These are phyloP conservation scores for Lentinula guzmanii DNA, from an alignment of 768 basidiomycete genomes.

Conservation along the genomic window DNA sequence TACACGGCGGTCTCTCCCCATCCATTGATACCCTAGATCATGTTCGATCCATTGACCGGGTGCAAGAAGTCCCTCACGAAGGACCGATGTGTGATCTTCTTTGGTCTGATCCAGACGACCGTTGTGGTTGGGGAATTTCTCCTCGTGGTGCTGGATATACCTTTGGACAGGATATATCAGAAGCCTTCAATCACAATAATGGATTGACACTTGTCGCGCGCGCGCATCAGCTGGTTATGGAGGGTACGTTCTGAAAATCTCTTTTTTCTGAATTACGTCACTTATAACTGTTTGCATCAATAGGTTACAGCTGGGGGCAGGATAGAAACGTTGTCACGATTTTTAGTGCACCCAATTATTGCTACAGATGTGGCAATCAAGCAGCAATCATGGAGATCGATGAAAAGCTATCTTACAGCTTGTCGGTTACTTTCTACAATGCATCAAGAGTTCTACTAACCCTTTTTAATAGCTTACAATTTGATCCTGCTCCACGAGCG, in stretches of 20 bases:
- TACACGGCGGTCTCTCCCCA: slow-evolving; percentile 95
- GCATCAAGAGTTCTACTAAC: background rate
- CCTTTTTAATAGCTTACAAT: slow-evolving; percentile 75
- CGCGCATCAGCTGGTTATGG: slow-evolving; percentile 95
- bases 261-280: background rate
- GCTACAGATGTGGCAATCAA: slow-evolving; percentile 99
- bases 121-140: slow-evolving; percentile 99
- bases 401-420: slow-evolving; percentile 92
- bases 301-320: slow-evolving; percentile 96
- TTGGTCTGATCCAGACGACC: slow-evolving; percentile 99
- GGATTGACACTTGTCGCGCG: slow-evolving; percentile 93
- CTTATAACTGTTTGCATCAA: slow-evolving; percentile 5
- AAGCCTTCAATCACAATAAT: slow-evolving; percentile 99
- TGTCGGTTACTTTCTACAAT: slow-evolving; percentile 43
- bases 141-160: slow-evolving; percentile 99
- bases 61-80: slow-evolving; percentile 99
- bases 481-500: slow-evolving; percentile 97
- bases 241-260: slow-evolving; percentile 50
- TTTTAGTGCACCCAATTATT: slow-evolving; percentile 99
- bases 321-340: slow-evolving; percentile 99
- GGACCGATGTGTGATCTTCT: slow-evolving; percentile 99
- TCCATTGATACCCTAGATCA: slow-evolving; percentile 99
- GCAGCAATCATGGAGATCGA: slow-evolving; percentile 99
- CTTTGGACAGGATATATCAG: slow-evolving; percentile 98
- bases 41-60: slow-evolving; percentile 96